Percentiles rank a stretch among this genome's conserved stretches.
phyloP scores from a whole-genome alignment of 108 stramenopile genomes.

The Nannochloropsis granulata region DNA sequence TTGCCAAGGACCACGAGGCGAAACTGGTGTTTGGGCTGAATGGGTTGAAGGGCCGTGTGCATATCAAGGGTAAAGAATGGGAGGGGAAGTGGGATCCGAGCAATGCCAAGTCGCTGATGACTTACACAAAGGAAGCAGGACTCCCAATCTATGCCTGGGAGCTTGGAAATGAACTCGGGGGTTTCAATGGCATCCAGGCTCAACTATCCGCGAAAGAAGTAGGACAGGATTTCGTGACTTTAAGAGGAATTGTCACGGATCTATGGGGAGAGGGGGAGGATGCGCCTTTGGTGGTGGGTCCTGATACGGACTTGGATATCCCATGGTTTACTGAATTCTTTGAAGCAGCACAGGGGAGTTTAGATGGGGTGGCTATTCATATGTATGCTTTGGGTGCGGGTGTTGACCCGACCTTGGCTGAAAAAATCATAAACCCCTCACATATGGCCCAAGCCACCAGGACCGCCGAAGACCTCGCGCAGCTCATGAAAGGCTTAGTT shows the following conservation, averaged over 20 bases:
- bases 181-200: neutral
- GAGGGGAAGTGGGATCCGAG: neutral
- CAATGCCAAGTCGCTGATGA: neutral
- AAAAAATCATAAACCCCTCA: neutral
- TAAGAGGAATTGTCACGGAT: neutral
- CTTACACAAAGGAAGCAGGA: neutral
- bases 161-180: neutral
- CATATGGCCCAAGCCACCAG: neutral
- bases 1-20: neutral
- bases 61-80: neutral
- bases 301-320: neutral
- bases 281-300: neutral
- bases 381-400: neutral
- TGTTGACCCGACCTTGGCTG: neutral
- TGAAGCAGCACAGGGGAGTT: neutral
- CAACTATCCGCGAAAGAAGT: neutral
- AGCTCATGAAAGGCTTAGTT: neutral
- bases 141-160: neutral
- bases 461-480: neutral
- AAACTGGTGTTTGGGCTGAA: neutral
- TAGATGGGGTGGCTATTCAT: neutral
- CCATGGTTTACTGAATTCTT: neutral
- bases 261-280: neutral
- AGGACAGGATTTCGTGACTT: neutral
- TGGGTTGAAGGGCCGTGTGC: neutral